Base-by-base conservation (phyloP, 2,329 filamentous ascomycete genomes). In the Aspergillus caelatus region DNA sequence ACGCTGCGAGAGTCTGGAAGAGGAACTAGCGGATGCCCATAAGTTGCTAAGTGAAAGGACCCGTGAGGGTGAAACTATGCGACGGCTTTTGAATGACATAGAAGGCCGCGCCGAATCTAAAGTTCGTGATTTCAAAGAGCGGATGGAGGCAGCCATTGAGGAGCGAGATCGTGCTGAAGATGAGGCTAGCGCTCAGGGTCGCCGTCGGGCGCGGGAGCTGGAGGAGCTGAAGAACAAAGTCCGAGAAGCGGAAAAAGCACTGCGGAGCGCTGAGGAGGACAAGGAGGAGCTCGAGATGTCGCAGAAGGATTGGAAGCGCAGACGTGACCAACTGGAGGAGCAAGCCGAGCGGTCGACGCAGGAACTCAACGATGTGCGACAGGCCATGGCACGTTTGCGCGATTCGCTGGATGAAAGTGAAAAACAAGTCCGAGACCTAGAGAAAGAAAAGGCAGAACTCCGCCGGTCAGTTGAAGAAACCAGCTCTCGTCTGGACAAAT, bases 81-180 rank as follows among this genome's bases (percentile, higher is more conserved):
- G 95, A 39, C 85, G 93, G 56, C 84, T 98, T 64, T 82, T 99
- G 14, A 89, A 90, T 19, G 94, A 98, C 68, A 92, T 94, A 10
- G 93, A 98, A 75, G 88, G 91, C 64, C 86, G 92, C 11, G 89
- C 94, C 1, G 94, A 98, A 68, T 83, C 83, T 64, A 91, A 93
- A 72, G 87, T 96, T 21, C 89, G 92, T 32, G 94, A 98, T 68
- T 95, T 97, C 89, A 90, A 92, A 60, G 89, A 92, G 62, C 88
- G 91, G 2, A 90, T 98, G 85, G 94, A 98, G 72, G 84, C 91
- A 1, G 94, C 94, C 0, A 86, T 96, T n/a, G 94, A 97, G 75
- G 95, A 99, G 77, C 88, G 95, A 21, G 95, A 99, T 75, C 88
- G 93, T 2, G 89, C 93, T 2, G 94, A 99, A 78, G 94, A 98